Evolutionary conservation across 192 early-diverging fungal species (phyloP).

Genomic region (Coemansia guatemalensis): DNA sequence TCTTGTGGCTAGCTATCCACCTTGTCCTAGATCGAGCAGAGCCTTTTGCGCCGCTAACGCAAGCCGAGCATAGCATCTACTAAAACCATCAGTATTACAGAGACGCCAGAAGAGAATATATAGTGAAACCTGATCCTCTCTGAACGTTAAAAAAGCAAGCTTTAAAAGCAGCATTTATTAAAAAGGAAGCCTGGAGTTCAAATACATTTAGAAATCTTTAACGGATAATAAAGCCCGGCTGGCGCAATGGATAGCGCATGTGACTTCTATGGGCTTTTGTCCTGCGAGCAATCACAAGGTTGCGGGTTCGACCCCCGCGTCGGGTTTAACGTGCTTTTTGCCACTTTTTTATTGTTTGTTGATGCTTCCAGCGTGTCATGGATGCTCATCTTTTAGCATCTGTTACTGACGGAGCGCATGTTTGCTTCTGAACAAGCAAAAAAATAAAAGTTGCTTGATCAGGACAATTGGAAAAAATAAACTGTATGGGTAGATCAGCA

Average conservation of each 20-base stretch:
- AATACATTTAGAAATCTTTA: background rate
- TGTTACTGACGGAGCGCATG: too few species aligned
- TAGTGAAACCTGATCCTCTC: too few species aligned
- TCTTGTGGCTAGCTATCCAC: too few species aligned
- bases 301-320: background rate
- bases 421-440: too few species aligned
- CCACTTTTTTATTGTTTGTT: background rate
- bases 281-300: background rate
- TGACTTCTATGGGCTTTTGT: background rate
- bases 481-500: too few species aligned
- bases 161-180: background rate
- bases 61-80: too few species aligned
- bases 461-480: too few species aligned
- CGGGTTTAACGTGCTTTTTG: background rate
- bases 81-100: background rate
- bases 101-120: background rate
- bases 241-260: conserved; percentile 1
- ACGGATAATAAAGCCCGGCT: background rate
- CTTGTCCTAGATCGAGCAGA: too few species aligned
- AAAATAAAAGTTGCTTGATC: too few species aligned
- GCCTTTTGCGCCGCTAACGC: too few species aligned
- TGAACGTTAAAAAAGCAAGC: background rate
- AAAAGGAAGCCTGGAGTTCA: background rate
- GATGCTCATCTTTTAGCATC: too few species aligned
- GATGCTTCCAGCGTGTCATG: background rate